Base-by-base conservation (phyloP, 1,284 basidiomycete genomes). In the Irpex sp. region DNA sequence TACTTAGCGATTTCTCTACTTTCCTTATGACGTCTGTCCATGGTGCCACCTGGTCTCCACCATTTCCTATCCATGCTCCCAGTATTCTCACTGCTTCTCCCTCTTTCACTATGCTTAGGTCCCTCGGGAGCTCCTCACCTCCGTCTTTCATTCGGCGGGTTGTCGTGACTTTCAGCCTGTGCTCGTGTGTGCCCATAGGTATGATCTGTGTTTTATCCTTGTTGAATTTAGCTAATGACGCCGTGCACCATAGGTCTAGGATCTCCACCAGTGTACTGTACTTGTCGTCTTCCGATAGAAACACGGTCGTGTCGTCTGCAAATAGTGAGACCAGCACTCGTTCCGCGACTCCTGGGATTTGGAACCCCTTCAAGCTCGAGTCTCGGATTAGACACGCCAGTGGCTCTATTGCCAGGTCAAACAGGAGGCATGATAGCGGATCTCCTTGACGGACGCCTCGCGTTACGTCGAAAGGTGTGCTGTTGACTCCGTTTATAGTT, bases 151-250 rank as follows among this genome's bases (percentile, higher is more conserved):
- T n/a, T n/a, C n/a, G n/a, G n/a, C n/a, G n/a, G n/a, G n/a, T n/a
- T n/a, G n/a, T n/a, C n/a, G n/a, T n/a, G n/a, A n/a, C n/a, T n/a
- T n/a, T n/a, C n/a, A n/a, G n/a, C n/a, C n/a, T n/a, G n/a, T n/a
- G n/a, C n/a, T n/a, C 23, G 2, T 2, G 23, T 23, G 23, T 23
- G 2, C 23, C 23, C 23, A 23, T 23, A 4, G 74, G 76, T 5
- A 78, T 67, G 0, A 75, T 67, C 58, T 74, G 72, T 0, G 74
- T 78, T 59, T 77, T 77, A 2, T 57, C 55, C 0, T 66, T 63
- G 61, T 78, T 77, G 60, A 77, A 77, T 23, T 69, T 70, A 0
- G 75, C 73, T 0, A 66, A 66, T 3, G 75, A 71, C 0, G 72
- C 75, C 0, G n/a, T 19, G 59, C 75, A 77, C 73, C 73, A 76